Conservation (phyloP, 1,139 yeast species). For the Suhomyces bribrorum region DNA sequence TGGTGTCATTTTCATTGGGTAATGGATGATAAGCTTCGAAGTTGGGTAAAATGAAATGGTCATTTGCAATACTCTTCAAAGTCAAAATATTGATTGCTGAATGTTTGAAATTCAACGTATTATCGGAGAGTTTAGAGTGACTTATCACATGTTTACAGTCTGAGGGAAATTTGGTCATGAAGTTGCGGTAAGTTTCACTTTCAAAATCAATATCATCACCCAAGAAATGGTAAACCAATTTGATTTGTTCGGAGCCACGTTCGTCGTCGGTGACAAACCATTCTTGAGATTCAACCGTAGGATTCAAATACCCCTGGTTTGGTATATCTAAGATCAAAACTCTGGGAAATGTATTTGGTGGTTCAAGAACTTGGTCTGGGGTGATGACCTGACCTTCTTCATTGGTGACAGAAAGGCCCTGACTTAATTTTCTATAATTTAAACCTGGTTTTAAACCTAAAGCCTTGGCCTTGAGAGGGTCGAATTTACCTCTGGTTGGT, state of each 20-base stretch:
- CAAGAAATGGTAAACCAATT: constrained; percentile 71
- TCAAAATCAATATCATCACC: constrained; percentile 62
- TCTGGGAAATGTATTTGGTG: constrained; percentile 57
- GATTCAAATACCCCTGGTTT: constrained; percentile 46
- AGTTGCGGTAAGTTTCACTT: constrained; percentile 43
- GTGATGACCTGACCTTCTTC: constrained; percentile 58
- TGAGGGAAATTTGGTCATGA: constrained; percentile 51
- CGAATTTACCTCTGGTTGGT: constrained; percentile 78
- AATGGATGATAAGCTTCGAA: constrained; percentile 24
- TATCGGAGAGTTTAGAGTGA: constrained; percentile 63
- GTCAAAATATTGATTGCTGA: constrained; percentile 56
- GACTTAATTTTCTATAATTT: constrained; percentile 57
- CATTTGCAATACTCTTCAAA: constrained; percentile 56
- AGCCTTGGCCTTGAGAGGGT: constrained; percentile 60
- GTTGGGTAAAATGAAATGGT: constrained; percentile 54
- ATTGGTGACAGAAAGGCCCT: constrained; percentile 59
- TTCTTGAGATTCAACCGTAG: constrained; percentile 36
- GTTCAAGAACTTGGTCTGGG: constrained; percentile 76
- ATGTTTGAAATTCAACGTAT: constrained; percentile 59
- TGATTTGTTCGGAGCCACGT: constrained; percentile 40
- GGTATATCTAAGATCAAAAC: constrained; percentile 79
- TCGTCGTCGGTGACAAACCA: constrained; percentile 27
- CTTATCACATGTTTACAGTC: constrained; percentile 65
- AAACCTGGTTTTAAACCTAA: constrained; percentile 73
- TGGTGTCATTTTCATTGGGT: constrained; percentile 13